phyloP scores from a whole-genome alignment of 768 basidiomycete genomes.

The Daedalea quercina region DNA sequence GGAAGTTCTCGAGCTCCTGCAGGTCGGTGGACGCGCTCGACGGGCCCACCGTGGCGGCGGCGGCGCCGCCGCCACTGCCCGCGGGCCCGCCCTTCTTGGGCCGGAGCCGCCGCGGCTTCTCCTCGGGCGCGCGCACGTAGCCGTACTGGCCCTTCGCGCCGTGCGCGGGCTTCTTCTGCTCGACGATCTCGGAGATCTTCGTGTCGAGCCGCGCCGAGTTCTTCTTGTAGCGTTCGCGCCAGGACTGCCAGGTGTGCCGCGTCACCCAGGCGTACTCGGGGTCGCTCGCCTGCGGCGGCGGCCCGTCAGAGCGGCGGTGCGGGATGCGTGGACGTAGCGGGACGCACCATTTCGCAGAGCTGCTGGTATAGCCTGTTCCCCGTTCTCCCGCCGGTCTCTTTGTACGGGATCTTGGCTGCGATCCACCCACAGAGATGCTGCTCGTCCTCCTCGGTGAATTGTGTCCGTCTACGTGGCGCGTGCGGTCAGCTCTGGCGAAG shows the following conservation, averaged over 20 bases:
- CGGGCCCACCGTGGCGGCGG: constrained; percentile 5
- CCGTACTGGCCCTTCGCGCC: constrained; percentile 82
- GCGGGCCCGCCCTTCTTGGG: constrained; percentile 9
- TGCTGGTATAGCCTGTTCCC: constrained; percentile 83
- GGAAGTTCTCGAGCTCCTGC: constrained; percentile 11
- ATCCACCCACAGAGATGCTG: constrained; percentile 72
- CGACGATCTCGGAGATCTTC: constrained; percentile 59
- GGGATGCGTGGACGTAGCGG: neutral
- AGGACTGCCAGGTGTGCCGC: constrained; percentile 86
- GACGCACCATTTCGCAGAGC: constrained; percentile 59
- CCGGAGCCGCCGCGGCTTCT: constrained; percentile 43
- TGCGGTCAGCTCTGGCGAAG: neutral
- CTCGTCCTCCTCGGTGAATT: constrained; percentile 75
- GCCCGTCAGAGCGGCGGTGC: neutral
- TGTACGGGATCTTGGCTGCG: constrained; percentile 77
- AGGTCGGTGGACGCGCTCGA: constrained; percentile 5
- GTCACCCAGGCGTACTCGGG: constrained; percentile 75
- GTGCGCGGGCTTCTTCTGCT: constrained; percentile 56
- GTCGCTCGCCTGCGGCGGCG: constrained; percentile 44
- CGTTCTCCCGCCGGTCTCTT: constrained; percentile 74
- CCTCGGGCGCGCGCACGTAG: constrained; percentile 70
- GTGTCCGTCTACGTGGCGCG: constrained; percentile 51
- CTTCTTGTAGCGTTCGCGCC: constrained; percentile 87
- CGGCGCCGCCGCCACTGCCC: constrained; percentile 4
- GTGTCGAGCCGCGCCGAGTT: constrained; percentile 61